A percentile compares a stretch with the other conserved stretches of the same genome.
phyloP scores from a whole-genome alignment of 345 rosid species.

The Ceriops zippeliana region DNA sequence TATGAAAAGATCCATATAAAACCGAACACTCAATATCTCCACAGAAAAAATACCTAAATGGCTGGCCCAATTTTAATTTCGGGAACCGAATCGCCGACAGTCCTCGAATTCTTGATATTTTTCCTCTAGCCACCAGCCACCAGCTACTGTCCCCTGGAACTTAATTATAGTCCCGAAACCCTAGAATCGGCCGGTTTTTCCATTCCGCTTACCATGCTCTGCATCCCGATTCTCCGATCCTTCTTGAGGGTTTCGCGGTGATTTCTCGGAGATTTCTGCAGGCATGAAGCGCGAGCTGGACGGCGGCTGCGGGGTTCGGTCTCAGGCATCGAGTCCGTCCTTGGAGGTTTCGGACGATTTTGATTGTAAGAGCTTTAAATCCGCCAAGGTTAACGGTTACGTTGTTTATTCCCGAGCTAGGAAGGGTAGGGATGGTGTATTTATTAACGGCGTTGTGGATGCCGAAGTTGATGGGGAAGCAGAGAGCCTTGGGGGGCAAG shows the following conservation, averaged over 20 bases:
- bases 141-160: background rate
- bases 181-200: background rate
- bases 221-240: background rate
- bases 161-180: background rate
- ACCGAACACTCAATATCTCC: background rate
- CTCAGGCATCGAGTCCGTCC: slow-evolving; percentile 31
- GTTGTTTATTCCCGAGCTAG: slow-evolving; percentile 70
- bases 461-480: background rate
- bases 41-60: background rate
- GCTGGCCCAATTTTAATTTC: no score
- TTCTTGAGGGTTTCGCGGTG: background rate
- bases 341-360: slow-evolving; percentile 29
- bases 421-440: slow-evolving; percentile 6
- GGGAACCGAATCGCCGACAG: no score
- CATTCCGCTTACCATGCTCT: background rate
- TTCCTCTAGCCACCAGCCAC: no score
- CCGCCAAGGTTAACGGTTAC: slow-evolving; percentile 57
- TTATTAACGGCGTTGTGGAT: slow-evolving; percentile 4
- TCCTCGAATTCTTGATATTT: no score
- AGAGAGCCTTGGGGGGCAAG: background rate
- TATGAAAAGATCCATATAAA: background rate
- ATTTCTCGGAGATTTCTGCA: background rate
- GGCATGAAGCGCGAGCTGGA: slow-evolving; percentile 2
- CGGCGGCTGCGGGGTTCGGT: background rate
- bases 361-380: slow-evolving; percentile 54